A percentile compares a stretch with the other conserved stretches of the same genome.
These are phyloP conservation scores for Mucor mucedo DNA, from an alignment of 371 early-diverging fungal species.

Conservation along the genomic window DNA sequence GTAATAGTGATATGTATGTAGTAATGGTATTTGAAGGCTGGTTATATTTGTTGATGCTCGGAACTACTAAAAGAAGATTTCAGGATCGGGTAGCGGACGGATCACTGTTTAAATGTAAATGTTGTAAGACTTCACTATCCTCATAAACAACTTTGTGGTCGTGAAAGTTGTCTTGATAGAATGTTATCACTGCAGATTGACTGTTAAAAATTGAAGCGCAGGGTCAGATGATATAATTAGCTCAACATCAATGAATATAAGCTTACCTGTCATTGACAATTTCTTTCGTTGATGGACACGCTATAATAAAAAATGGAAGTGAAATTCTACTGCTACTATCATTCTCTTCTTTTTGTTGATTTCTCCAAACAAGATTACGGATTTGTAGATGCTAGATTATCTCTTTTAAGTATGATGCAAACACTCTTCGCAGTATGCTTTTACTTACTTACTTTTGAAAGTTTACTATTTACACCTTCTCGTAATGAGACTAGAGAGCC, in stretches of 20 bases:
- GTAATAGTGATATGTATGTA: slow-evolving; percentile 3
- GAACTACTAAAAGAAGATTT: slow-evolving; percentile 10
- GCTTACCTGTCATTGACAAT: slow-evolving; percentile 3
- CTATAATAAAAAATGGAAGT: slow-evolving; percentile 25
- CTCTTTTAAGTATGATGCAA: neutral
- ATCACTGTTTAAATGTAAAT: slow-evolving; percentile 3
- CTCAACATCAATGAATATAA: neutral
- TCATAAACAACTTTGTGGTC: slow-evolving; percentile 11
- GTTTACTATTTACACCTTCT: slow-evolving; percentile 17
- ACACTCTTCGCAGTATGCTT: neutral
- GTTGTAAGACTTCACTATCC: slow-evolving; percentile 12
- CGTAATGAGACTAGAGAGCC: slow-evolving; percentile 14
- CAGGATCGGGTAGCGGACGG: slow-evolving; percentile 8
- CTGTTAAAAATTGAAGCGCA: neutral
- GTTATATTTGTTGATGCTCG: slow-evolving; percentile 8
- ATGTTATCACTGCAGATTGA: slow-evolving; percentile 11
- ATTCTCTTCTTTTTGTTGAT: slow-evolving; percentile 9
- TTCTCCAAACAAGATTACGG: slow-evolving; percentile 24
- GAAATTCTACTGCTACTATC: slow-evolving; percentile 9
- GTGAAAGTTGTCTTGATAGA: neutral
- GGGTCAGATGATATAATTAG: neutral
- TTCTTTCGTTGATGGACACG: slow-evolving; percentile 1
- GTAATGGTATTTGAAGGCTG: slow-evolving; percentile 1
- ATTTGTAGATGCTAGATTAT: slow-evolving; percentile 20
- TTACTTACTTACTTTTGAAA: slow-evolving; percentile 21